Percentiles rank a stretch among this genome's conserved stretches.
Evolutionary conservation across 2,329 filamentous ascomycete genomes (phyloP).

Genomic region (Sporothrix sp.): DNA sequence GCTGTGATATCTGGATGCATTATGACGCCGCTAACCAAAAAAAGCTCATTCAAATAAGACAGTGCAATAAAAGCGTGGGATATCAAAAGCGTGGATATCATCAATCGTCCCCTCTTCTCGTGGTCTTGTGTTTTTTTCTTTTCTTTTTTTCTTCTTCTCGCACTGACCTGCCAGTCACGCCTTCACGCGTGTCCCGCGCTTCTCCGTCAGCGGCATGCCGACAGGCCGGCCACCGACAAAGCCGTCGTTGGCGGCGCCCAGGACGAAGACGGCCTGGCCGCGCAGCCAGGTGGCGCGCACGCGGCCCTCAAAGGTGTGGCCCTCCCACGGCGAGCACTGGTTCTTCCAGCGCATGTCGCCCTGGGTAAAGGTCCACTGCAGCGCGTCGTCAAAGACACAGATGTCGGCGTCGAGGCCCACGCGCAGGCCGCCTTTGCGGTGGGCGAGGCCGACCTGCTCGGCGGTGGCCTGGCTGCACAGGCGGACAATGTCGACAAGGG

Average conservation of each 20-base stretch:
- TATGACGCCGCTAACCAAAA: too few relatives aligned
- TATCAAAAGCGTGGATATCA: too few relatives aligned
- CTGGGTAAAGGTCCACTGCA: conserved; percentile 61
- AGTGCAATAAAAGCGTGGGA: too few relatives aligned
- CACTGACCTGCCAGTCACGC: neutral
- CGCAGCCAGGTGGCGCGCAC: conserved; percentile 81
- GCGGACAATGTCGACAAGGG: conserved; percentile 69
- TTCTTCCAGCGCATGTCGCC: conserved; percentile 92
- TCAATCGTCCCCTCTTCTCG: too few relatives aligned
- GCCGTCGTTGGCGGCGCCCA: conserved; percentile 44
- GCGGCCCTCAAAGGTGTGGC: conserved; percentile 64
- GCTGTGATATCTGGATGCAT: too few relatives aligned
- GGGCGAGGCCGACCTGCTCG: conserved; percentile 72
- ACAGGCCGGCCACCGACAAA: conserved; percentile 40
- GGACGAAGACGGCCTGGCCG: conserved; percentile 62
- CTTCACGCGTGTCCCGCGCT: conserved; percentile 7
- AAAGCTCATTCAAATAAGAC: too few relatives aligned
- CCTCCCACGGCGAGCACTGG: conserved; percentile 84
- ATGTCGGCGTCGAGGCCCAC: conserved; percentile 84
- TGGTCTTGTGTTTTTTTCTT: neutral
- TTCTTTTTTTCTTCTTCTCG: neutral
- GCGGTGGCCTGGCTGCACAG: conserved; percentile 85
- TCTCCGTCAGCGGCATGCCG: conserved; percentile 39
- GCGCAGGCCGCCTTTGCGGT: conserved; percentile 69
- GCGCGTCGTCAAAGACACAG: conserved; percentile 82